Evolutionary conservation across 176 grass and related monocot species (phyloP), one percentile per base, ranked within the genome.

Genomic region (Lolium rigidum): DNA sequence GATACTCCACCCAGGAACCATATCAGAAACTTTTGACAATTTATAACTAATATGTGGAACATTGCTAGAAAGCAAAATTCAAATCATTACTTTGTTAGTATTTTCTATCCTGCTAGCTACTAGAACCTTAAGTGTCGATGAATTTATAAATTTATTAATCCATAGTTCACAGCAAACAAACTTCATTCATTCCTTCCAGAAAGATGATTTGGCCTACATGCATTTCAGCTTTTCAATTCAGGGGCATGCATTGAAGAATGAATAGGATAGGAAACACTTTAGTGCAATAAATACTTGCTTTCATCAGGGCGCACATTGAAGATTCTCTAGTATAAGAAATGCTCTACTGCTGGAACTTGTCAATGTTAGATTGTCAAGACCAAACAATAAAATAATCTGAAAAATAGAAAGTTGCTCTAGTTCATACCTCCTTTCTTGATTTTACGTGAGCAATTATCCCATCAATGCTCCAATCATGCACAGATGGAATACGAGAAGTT

Each of bases 391-490:
- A 25, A 22, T 8, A 48, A 73, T 25, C n/a, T 69, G 46, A 83
- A 70, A 50, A 38, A 35, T 58, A 24, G 14, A 8, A 78, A 78
- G 38, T 20, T 70, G 25, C 10, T 43, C 37, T 62, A 86, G 17
- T 6, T 50, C 58, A 50, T 87, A 87, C 86, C 86, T 57, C 20
- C 50, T 38, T 26, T 2, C 26, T 38, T 78, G 48, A 76, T 31
- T 80, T 49, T 15, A 76, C 87, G 80, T 20, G 24, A 74, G 22
- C 17, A 48, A 85, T 81, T 68, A 89, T 80, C 22, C 87, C 87
- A 85, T 89, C 82, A 85, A 75, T 83, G 20, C 77, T 89, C 69
- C 82, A 85, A 67, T 85, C 82, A 57, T 0, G 58, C 17, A 81
- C 77, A 20, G 1, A 75, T 37, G 67, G 82, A 76, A 89, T 73